A percentile compares a stretch with the other conserved stretches of the same genome.
These are phyloP conservation scores for Aspergillus kassunensis DNA, from an alignment of 495 filamentous ascomycete species.

Conservation along the genomic window DNA sequence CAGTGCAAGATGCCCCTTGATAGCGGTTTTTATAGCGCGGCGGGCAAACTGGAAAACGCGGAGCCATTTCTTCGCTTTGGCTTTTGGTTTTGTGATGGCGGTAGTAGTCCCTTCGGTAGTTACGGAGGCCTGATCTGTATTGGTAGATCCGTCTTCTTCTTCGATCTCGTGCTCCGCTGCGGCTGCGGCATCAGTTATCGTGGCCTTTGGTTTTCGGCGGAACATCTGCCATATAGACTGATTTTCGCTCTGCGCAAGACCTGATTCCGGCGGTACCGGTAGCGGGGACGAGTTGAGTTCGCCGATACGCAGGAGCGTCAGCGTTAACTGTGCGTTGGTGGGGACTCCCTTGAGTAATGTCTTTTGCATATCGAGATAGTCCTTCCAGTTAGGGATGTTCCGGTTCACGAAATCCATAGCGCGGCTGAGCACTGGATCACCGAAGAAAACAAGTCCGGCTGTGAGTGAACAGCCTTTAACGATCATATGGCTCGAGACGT, in stretches of 20 bases:
- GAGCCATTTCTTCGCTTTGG: constrained; percentile 2
- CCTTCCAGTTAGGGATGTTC: constrained; percentile 70
- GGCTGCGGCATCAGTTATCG: background rate
- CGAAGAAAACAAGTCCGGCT: constrained; percentile 71
- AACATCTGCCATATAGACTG: background rate
- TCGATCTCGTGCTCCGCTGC: no score
- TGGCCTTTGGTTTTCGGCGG: background rate
- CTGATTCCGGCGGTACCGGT: background rate
- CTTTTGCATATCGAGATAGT: constrained; percentile 66
- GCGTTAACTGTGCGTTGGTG: constrained; percentile 79
- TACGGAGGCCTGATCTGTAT: background rate
- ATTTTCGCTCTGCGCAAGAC: background rate
- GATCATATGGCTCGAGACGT: constrained; percentile 66
- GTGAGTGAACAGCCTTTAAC: constrained; percentile 61
- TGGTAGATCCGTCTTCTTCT: background rate
- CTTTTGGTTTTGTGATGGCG: background rate
- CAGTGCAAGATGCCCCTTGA: constrained; percentile 64
- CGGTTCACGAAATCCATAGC: constrained; percentile 60
- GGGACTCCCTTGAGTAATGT: constrained; percentile 73
- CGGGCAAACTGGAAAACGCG: constrained; percentile 65
- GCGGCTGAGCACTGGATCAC: constrained; percentile 66
- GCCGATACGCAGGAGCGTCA: constrained; percentile 79
- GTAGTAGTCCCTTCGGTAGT: background rate
- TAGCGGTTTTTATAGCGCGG: constrained; percentile 58
- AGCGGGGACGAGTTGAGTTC: constrained; percentile 63